A percentile compares a stretch with the other conserved stretches of the same genome.
These are phyloP conservation scores for Pyrenula massariospora DNA, from an alignment of 495 filamentous ascomycete genomes.

Conservation along the genomic window DNA sequence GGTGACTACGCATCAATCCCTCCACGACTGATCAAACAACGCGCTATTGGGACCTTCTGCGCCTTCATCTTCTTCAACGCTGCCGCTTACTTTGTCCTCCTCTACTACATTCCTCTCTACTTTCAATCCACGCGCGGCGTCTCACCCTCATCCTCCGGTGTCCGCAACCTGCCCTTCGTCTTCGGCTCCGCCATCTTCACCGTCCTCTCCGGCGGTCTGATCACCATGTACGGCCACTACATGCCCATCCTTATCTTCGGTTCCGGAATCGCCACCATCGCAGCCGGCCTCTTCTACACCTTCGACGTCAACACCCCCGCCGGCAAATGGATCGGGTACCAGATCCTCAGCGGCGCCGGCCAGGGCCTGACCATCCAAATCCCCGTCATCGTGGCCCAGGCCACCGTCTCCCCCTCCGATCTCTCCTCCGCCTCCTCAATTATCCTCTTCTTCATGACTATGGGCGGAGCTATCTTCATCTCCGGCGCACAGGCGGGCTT, in stretches of 20 bases:
- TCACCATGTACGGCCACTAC: slow-evolving; percentile 18
- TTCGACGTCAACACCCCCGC: slow-evolving; percentile 11
- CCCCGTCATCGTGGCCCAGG: slow-evolving; percentile 21
- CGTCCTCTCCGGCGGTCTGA: slow-evolving; percentile 17
- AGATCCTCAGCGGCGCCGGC: slow-evolving; percentile 22
- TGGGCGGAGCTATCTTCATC: slow-evolving; percentile 37
- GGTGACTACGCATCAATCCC: slow-evolving; percentile 13
- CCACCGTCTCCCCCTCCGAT: slow-evolving; percentile 10
- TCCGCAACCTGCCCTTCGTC: slow-evolving; percentile 40
- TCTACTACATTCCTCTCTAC: slow-evolving; percentile 54
- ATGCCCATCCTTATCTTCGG: slow-evolving; percentile 22
- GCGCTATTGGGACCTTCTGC: slow-evolving; percentile 25
- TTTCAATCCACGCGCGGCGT: slow-evolving; percentile 41
- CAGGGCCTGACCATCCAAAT: slow-evolving; percentile 19
- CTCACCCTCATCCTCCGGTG: slow-evolving; percentile 34
- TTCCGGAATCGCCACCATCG: slow-evolving; percentile 12
- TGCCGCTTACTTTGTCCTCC: slow-evolving; percentile 30
- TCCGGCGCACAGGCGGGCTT: slow-evolving; percentile 36
- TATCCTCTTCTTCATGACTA: slow-evolving; percentile 15
- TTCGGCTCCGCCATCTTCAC: slow-evolving; percentile 19
- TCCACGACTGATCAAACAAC: slow-evolving; percentile 30
- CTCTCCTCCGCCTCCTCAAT: slow-evolving; percentile 11
- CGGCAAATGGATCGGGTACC: slow-evolving; percentile 27
- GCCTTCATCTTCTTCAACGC: slow-evolving; percentile 26
- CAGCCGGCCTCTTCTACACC: slow-evolving; percentile 23